Evolutionary conservation across 352 stramenopile species (phyloP).

Genomic region (Phytophthora syringae): DNA sequence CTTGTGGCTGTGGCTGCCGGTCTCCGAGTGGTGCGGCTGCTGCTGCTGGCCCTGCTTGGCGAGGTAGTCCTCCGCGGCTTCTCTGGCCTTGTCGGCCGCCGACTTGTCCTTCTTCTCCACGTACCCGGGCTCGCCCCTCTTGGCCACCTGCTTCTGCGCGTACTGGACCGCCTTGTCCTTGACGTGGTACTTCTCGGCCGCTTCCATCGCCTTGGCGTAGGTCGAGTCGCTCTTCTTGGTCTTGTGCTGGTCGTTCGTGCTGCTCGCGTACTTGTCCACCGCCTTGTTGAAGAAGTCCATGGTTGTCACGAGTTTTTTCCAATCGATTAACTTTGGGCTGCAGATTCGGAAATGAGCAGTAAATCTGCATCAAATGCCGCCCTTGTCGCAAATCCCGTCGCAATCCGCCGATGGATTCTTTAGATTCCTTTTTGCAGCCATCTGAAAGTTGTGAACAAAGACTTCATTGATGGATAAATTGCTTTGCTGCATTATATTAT

Average conservation of each 20-base stretch:
- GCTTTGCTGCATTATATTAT: no score
- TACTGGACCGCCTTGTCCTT: conserved; percentile 40
- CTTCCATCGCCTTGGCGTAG: conserved; percentile 31
- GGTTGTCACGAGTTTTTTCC: no score
- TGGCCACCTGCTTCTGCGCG: conserved; percentile 36
- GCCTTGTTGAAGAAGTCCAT: conserved; percentile 47
- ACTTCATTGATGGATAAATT: no score
- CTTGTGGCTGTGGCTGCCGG: no score
- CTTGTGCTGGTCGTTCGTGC: no score
- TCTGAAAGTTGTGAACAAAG: no score
- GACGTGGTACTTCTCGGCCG: conserved; percentile 43
- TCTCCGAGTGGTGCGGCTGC: no score
- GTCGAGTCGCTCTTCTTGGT: conserved; percentile 32
- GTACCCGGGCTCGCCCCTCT: conserved; percentile 20
- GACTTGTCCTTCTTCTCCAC: conserved; percentile 40
- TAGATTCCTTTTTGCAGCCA: no score
- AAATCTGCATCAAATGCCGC: no score
- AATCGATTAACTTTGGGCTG: conserved; percentile 6
- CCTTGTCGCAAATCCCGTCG: no score
- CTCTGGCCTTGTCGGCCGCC: conserved; percentile 29
- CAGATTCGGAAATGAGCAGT: no score
- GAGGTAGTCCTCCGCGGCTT: conserved; percentile 36
- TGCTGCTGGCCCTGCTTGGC: conserved; percentile 39
- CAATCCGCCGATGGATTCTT: no score
- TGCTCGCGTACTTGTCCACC: conserved; percentile 14